These are phyloP conservation scores for Phytomonas sp. DNA, from an alignment of 208 protist genomes.

Conservation along the genomic window DNA sequence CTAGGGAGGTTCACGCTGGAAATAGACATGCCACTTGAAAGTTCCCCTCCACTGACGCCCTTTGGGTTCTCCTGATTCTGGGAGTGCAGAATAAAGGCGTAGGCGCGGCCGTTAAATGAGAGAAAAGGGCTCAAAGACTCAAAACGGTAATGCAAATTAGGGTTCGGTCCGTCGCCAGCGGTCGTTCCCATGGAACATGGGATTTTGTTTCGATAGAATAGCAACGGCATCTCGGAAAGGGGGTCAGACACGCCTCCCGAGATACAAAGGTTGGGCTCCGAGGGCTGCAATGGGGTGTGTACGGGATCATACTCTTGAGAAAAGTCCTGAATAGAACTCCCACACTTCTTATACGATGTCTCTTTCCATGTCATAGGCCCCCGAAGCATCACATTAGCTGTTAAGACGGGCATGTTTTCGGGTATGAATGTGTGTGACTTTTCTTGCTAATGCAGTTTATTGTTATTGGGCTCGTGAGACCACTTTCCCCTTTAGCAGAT, in stretches of 20 bases:
- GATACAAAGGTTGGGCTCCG: not conserved
- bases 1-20: constrained; percentile 2
- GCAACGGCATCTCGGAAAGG: not conserved
- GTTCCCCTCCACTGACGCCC: not conserved
- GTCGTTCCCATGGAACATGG: not conserved
- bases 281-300: not conserved
- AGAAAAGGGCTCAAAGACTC: constrained; percentile 20
- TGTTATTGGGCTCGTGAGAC: not conserved
- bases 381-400: not conserved
- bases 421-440: not conserved
- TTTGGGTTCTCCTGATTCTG: constrained; percentile 4
- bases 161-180: not conserved
- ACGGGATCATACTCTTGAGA: not conserved
- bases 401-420: not conserved
- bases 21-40: not conserved
- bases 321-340: not conserved
- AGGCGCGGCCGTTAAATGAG: constrained; percentile 40
- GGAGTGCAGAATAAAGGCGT: constrained; percentile 22
- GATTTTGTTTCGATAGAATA: not conserved
- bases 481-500: not conserved
- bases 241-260: not conserved
- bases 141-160: not conserved
- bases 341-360: not conserved
- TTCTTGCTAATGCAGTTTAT: not conserved
- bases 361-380: not conserved